Evolutionary conservation across 805 yeast genomes (phyloP).

Genomic region (Saccharomycopsis microspora): DNA sequence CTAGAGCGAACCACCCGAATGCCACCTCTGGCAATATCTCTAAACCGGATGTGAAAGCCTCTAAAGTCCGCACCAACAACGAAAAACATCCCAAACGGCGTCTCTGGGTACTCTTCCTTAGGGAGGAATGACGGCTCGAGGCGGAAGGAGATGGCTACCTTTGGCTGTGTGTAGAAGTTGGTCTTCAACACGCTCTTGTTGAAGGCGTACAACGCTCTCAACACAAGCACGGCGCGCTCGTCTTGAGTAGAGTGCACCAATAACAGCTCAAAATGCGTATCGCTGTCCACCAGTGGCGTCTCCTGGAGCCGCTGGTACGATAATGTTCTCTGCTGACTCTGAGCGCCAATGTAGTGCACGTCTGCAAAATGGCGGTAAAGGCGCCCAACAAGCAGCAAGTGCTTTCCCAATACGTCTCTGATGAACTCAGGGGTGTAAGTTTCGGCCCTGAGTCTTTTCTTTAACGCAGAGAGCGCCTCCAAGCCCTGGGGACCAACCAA

Average conservation of each 20-base stretch:
- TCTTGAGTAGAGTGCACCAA: constrained; percentile 62
- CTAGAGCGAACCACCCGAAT: constrained; percentile 88
- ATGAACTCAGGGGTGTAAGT: constrained; percentile 84
- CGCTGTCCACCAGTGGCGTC: constrained; percentile 62
- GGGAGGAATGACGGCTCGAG: constrained; percentile 83
- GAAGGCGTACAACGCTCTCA: constrained; percentile 73
- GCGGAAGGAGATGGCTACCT: constrained; percentile 91
- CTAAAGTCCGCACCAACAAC: constrained; percentile 94
- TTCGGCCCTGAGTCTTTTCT: constrained; percentile 84
- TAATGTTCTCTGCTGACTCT: constrained; percentile 52
- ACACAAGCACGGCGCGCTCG: constrained; percentile 66
- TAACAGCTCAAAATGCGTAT: constrained; percentile 60
- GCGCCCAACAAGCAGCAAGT: constrained; percentile 64
- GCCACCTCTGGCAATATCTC: constrained; percentile 98
- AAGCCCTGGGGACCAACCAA: constrained; percentile 59
- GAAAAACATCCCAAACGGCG: constrained; percentile 89
- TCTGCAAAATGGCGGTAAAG: constrained; percentile 88
- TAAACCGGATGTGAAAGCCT: constrained; percentile 94
- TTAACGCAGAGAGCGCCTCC: constrained; percentile 69
- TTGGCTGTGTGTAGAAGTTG: constrained; percentile 85
- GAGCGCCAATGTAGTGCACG: constrained; percentile 62
- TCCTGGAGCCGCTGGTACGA: constrained; percentile 80
- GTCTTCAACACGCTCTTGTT: constrained; percentile 86
- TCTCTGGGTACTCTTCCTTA: constrained; percentile 75
- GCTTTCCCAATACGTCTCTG: constrained; percentile 58